Percentiles rank a stretch among this genome's conserved stretches.
Evolutionary conservation across 2,329 filamentous ascomycete species (phyloP).

Genomic region (Cladophialophora psammophila): DNA sequence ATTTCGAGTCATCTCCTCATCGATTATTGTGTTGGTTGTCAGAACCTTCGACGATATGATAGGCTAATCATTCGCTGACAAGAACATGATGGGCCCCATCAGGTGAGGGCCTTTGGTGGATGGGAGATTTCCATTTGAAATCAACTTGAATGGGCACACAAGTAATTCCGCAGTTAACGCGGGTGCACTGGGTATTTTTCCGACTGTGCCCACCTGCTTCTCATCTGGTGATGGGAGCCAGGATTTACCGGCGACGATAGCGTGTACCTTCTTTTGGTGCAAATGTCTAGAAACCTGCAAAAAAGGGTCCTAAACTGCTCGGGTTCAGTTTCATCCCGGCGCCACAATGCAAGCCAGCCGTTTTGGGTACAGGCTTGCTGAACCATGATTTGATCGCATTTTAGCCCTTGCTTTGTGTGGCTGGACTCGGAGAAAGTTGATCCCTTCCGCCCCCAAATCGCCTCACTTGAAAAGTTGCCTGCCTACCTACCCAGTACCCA

Average conservation of each 20-base stretch:
- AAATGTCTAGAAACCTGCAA: neutral
- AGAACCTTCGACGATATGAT: neutral
- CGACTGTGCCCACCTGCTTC: neutral
- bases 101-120: neutral
- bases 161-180: neutral
- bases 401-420: neutral
- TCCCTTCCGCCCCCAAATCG: neutral
- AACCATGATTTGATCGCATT: conserved; percentile 12
- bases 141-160: neutral
- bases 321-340: conserved; percentile 6
- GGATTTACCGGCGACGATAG: neutral
- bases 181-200: neutral
- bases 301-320: neutral
- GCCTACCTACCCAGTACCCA: too few species aligned
- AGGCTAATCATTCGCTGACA: conserved; percentile 1
- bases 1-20: neutral
- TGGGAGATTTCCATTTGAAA: conserved; percentile 4
- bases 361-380: conserved; percentile 13
- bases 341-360: conserved; percentile 3
- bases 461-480: neutral
- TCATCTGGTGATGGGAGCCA: neutral
- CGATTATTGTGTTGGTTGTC: neutral
- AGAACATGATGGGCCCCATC: neutral
- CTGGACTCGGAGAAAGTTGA: neutral
- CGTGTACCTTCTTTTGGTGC: neutral